These are phyloP conservation scores for Aspergillus steynii DNA, from an alignment of 495 filamentous ascomycete species.

Conservation along the genomic window DNA sequence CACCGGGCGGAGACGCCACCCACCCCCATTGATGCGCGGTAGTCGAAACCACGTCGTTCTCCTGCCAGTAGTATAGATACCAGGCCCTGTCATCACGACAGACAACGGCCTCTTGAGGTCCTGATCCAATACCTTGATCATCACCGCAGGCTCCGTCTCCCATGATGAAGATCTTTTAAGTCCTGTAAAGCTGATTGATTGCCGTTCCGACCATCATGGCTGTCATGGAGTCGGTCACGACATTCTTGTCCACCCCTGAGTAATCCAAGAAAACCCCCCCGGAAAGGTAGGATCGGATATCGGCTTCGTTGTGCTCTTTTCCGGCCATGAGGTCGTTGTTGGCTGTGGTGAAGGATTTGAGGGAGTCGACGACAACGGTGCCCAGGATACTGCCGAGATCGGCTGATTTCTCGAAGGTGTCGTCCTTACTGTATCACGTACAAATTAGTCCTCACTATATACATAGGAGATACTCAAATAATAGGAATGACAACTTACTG, in stretches of 20 bases:
- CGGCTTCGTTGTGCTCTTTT: not conserved
- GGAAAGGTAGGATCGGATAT: not conserved
- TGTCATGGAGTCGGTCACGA: not conserved
- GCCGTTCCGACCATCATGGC: not conserved
- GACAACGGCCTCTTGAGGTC: not conserved
- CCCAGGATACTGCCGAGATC: not conserved
- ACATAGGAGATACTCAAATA: not conserved
- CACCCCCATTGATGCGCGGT: not conserved
- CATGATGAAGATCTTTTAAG: not conserved
- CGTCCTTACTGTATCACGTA: not conserved
- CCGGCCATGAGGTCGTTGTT: not conserved
- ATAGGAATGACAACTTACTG: not conserved
- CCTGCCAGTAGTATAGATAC: constrained; percentile 4
- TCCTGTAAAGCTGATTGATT: not conserved
- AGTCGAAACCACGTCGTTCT: not conserved
- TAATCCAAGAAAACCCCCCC: not conserved
- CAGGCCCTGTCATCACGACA: constrained; percentile 1
- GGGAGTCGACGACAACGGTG: not conserved
- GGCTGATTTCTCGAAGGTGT: not conserved
- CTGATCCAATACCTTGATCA: constrained; percentile 1
- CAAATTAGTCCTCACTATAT: not conserved
- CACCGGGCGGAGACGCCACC: not conserved
- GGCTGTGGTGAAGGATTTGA: not conserved
- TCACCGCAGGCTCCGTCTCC: not conserved
- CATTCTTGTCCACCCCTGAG: not conserved